Conservation (phyloP, 768 basidiomycete species). For the Xerocomellus intermedius region DNA sequence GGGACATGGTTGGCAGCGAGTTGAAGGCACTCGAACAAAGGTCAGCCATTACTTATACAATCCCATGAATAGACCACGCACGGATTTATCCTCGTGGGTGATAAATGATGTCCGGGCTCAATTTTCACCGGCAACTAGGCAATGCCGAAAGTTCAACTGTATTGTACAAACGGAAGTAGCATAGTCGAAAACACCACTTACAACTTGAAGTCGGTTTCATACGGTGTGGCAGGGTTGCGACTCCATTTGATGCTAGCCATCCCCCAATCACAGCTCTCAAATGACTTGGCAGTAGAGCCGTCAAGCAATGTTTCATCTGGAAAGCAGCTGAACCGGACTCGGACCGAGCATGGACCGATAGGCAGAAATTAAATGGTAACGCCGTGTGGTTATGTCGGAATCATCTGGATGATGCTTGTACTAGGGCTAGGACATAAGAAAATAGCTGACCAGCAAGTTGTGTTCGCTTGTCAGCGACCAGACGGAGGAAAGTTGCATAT, state of each 20-base stretch:
- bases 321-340: background rate
- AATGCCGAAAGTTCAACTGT: background rate
- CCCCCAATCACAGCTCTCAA: background rate
- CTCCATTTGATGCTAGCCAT: background rate
- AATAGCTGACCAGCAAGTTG: too few relatives aligned
- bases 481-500: too few relatives aligned
- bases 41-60: background rate
- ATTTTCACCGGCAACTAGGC: slow-evolving; percentile 1
- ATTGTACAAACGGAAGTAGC: background rate
- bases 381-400: background rate
- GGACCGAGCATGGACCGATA: background rate
- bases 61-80: slow-evolving; percentile 1
- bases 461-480: too few relatives aligned
- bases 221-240: background rate
- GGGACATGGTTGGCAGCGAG: slow-evolving; percentile 7
- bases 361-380: background rate
- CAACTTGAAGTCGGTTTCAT: too few relatives aligned
- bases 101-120: background rate
- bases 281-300: background rate
- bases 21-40: background rate
- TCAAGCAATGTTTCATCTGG: background rate
- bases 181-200: background rate
- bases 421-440: background rate
- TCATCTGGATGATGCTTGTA: background rate
- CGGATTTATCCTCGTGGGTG: background rate